These are phyloP conservation scores for Waltergamsia citrina DNA, from an alignment of 2,329 filamentous ascomycete species.

Conservation along the genomic window DNA sequence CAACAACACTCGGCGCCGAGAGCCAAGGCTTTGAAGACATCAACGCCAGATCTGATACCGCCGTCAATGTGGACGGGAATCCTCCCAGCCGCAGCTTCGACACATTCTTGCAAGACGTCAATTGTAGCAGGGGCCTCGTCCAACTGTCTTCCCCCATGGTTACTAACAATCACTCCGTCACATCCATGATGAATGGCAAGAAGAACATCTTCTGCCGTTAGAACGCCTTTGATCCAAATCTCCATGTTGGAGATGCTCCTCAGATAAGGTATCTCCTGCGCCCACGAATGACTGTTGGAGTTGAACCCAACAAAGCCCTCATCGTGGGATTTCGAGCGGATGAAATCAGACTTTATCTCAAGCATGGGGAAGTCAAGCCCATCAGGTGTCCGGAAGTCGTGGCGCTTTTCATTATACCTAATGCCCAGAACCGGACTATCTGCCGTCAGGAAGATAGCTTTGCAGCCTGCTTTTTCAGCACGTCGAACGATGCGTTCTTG, in stretches of 20 bases:
- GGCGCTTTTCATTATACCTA: slow-evolving; percentile 11
- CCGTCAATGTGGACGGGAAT: slow-evolving; percentile 4
- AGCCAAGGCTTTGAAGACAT: slow-evolving; percentile 17
- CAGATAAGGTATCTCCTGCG: slow-evolving; percentile 36
- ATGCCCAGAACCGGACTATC: slow-evolving; percentile 13
- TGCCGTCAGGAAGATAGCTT: slow-evolving; percentile 15
- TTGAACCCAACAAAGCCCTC: slow-evolving; percentile 35
- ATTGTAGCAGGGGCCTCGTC: slow-evolving; percentile 9
- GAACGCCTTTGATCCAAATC: slow-evolving; percentile 20
- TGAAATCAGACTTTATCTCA: neutral
- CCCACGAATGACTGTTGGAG: slow-evolving; percentile 44
- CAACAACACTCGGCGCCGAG: slow-evolving; percentile 17
- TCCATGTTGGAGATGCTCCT: slow-evolving; percentile 33
- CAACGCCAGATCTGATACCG: slow-evolving; percentile 5
- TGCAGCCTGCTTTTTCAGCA: slow-evolving; percentile 20
- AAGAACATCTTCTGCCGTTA: slow-evolving; percentile 10
- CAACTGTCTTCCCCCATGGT: slow-evolving; percentile 11
- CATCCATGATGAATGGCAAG: slow-evolving; percentile 9
- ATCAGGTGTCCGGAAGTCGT: slow-evolving; percentile 11
- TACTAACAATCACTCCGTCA: slow-evolving; percentile 10
- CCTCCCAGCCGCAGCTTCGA: neutral
- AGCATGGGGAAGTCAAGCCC: slow-evolving; percentile 10
- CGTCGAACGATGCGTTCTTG: slow-evolving; percentile 22
- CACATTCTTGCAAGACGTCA: slow-evolving; percentile 7
- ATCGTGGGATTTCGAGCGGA: slow-evolving; percentile 21